Conservation (phyloP, 164 flowering plant genomes). For the Liriodendron chinense region DNA sequence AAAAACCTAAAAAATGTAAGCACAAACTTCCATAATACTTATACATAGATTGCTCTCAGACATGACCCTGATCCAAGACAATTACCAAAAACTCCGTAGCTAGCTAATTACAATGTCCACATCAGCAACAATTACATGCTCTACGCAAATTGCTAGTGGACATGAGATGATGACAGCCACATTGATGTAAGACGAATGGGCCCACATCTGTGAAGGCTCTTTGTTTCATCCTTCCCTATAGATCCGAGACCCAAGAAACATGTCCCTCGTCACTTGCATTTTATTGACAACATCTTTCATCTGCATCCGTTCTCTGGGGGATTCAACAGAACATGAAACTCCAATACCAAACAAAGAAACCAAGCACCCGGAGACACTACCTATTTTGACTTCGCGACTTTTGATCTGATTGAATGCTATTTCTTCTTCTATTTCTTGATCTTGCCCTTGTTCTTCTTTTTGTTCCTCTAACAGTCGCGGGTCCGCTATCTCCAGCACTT, state of each 20-base stretch:
- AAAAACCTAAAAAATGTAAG: no score
- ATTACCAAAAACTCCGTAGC: no score
- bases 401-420: neutral
- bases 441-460: neutral
- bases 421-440: neutral
- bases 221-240: neutral
- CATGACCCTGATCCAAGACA: no score
- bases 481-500: neutral
- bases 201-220: neutral
- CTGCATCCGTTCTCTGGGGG: constrained; percentile 14
- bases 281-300: constrained; percentile 13
- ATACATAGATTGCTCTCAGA: no score
- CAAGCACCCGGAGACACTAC: neutral
- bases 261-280: neutral
- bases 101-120: no score
- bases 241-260: neutral
- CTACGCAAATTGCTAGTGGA: no score
- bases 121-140: no score
- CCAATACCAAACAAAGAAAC: constrained; percentile 2
- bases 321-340: constrained; percentile 13
- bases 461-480: neutral
- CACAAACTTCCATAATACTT: no score
- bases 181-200: no score
- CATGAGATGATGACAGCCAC: no score
- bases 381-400: neutral